Evolutionary conservation across 768 basidiomycete species (phyloP).

Genomic region (Daedaleopsis nitida): DNA sequence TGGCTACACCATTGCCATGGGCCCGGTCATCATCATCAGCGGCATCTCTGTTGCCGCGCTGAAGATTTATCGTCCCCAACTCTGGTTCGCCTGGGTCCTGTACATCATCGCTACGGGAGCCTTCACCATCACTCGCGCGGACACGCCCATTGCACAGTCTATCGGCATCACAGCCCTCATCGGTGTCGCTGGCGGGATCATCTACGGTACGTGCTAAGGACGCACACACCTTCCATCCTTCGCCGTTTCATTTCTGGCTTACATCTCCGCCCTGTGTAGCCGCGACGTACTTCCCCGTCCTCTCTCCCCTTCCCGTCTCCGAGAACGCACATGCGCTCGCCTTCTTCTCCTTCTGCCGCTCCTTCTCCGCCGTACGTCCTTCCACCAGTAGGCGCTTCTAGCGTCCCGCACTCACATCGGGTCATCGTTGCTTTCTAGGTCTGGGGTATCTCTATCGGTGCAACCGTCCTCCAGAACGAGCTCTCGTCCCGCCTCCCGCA

Average conservation of each 20-base stretch:
- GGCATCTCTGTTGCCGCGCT: conserved; percentile 33
- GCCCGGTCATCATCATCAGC: conserved; percentile 38
- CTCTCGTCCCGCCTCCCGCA: conserved; percentile 33
- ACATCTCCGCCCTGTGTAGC: conserved; percentile 8
- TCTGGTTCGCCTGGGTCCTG: conserved; percentile 38
- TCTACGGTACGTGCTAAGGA: not conserved
- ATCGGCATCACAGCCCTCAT: conserved; percentile 24
- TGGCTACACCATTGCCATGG: conserved; percentile 33
- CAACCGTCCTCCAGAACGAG: conserved; percentile 38
- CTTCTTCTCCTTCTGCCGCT: conserved; percentile 28
- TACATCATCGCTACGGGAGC: conserved; percentile 38
- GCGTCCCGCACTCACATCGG: not conserved
- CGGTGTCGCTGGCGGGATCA: conserved; percentile 33
- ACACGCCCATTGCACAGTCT: conserved; percentile 14
- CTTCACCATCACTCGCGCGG: conserved; percentile 29
- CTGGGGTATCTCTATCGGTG: conserved; percentile 40
- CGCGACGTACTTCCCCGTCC: conserved; percentile 5
- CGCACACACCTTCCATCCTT: too few species aligned
- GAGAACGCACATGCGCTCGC: conserved; percentile 38
- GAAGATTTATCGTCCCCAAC: conserved; percentile 38
- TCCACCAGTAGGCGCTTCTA: not conserved
- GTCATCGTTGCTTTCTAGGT: conserved; percentile 17
- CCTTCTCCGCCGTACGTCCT: conserved; percentile 22
- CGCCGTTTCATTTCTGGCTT: not conserved
- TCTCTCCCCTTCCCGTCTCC: conserved; percentile 25